phyloP scores from a whole-genome alignment of 345 rosid genomes.

The Arabidopsis thaliana region TAIR10.1 NC_003076.8:8196001-8196500 shows the following conservation, averaged over 20 bases:
- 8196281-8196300: constrained; percentile 31
- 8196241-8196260: constrained; percentile 48
- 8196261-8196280: constrained; percentile 48
- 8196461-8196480: neutral
- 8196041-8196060: constrained; percentile 42
- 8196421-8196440: constrained; percentile 55
- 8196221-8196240: constrained; percentile 49
- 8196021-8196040: constrained; percentile 67
- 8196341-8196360: constrained; percentile 58
- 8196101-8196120: neutral
- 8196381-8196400: constrained; percentile 47
- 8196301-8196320: constrained; percentile 53
- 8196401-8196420: constrained; percentile 68
- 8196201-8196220: constrained; percentile 42
- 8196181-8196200: constrained; percentile 41
- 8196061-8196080: constrained; percentile 62
- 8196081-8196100: constrained; percentile 59
- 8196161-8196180: constrained; percentile 58
- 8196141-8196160: constrained; percentile 62
- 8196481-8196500: constrained; percentile 13
- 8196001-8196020: constrained; percentile 51
- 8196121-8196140: neutral
- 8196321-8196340: constrained; percentile 76
- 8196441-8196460: neutral
- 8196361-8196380: constrained; percentile 51